Percentiles rank a stretch among this genome's conserved stretches.
Evolutionary conservation across 2,329 filamentous ascomycete species (phyloP).

Genomic region (Exophiala oligosperma): DNA sequence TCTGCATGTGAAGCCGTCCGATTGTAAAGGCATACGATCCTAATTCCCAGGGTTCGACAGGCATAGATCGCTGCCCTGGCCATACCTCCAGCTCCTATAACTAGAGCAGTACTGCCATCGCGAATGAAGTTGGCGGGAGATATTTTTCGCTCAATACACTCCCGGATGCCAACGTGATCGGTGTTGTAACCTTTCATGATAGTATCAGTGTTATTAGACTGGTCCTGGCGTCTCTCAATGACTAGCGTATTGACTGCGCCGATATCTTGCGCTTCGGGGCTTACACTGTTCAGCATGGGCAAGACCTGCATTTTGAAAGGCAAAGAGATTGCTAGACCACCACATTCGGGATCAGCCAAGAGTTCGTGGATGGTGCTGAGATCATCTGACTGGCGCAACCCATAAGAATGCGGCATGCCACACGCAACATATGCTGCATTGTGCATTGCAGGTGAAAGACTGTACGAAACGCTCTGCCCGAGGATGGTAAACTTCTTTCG

Average conservation of each 20-base stretch:
- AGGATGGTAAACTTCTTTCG: constrained; percentile 29
- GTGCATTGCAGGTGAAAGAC: constrained; percentile 33
- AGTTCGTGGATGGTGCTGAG: constrained; percentile 35
- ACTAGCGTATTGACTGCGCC: constrained; percentile 33
- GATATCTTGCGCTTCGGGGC: constrained; percentile 30
- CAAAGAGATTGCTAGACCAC: constrained; percentile 31
- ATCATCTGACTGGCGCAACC: constrained; percentile 34
- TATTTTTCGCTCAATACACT: constrained; percentile 31
- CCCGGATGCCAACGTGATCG: constrained; percentile 32
- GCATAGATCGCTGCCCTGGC: constrained; percentile 32
- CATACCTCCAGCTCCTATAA: constrained; percentile 29
- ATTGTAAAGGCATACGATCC: constrained; percentile 32
- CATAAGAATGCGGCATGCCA: constrained; percentile 31
- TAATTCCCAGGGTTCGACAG: constrained; percentile 27
- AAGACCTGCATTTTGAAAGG: constrained; percentile 33
- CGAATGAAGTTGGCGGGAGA: constrained; percentile 31
- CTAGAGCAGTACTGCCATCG: constrained; percentile 25
- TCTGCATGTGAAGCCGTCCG: constrained; percentile 28
- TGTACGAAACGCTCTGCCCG: constrained; percentile 28
- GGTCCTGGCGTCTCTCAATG: constrained; percentile 29
- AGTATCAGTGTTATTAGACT: constrained; percentile 52
- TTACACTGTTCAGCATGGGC: constrained; percentile 26
- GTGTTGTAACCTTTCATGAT: constrained; percentile 38
- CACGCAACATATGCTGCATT: constrained; percentile 29
- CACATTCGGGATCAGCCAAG: constrained; percentile 15